phyloP scores from a whole-genome alignment of 306 rosid species.

The Casuarina equisetifolia region DNA sequence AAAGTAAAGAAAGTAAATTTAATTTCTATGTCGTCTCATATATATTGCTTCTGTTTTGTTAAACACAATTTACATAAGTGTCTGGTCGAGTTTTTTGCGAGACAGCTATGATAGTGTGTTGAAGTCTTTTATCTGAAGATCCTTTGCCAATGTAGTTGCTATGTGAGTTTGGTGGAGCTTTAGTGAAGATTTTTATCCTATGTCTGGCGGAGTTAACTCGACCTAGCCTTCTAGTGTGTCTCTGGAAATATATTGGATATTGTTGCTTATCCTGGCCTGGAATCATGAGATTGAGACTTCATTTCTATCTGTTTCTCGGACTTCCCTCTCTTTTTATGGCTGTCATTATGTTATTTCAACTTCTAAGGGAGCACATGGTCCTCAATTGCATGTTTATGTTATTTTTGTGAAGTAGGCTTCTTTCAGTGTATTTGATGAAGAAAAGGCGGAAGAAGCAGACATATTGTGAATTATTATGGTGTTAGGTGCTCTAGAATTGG shows the following conservation, averaged over 20 bases:
- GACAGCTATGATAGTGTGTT: neutral
- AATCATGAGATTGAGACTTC: neutral
- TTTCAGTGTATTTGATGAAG: neutral
- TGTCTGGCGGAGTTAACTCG: neutral
- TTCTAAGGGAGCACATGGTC: neutral
- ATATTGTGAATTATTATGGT: neutral
- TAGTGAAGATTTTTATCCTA: neutral
- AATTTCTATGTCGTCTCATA: neutral
- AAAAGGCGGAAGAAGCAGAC: neutral
- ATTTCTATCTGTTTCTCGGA: no score
- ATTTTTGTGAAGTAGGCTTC: neutral
- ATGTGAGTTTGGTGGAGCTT: neutral
- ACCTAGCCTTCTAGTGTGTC: conserved; percentile 5
- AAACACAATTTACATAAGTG: neutral
- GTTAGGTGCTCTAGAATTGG: neutral
- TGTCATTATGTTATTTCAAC: neutral
- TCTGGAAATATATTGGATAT: neutral
- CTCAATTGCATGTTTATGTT: neutral
- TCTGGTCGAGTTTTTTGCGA: neutral
- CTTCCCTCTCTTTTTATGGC: neutral
- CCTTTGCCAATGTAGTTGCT: neutral
- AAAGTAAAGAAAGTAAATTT: neutral
- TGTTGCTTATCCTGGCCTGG: neutral
- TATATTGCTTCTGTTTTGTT: neutral
- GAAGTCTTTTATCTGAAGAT: neutral